phyloP scores from a whole-genome alignment of 2,329 filamentous ascomycete genomes.

The Blumeria graminis region DNA sequence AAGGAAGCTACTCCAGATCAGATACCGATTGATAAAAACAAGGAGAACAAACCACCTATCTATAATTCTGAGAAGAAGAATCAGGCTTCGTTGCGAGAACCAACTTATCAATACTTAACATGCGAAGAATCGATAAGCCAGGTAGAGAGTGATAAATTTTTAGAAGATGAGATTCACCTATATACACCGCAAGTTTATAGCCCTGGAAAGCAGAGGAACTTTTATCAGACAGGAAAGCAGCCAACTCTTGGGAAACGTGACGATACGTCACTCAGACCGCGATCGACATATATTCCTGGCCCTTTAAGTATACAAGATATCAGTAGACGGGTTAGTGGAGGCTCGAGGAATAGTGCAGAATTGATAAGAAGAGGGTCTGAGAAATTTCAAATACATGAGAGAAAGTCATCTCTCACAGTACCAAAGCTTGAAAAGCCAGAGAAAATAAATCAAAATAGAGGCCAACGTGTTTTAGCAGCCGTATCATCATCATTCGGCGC shows the following conservation, averaged over 20 bases:
- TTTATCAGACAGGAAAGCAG: slow-evolving; percentile 9
- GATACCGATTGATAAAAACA: slow-evolving; percentile 34
- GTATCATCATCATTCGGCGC: slow-evolving; percentile 33
- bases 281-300: slow-evolving; percentile 14
- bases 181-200: slow-evolving; percentile 14
- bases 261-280: slow-evolving; percentile 9
- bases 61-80: slow-evolving; percentile 18
- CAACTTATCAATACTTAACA: slow-evolving; percentile 61
- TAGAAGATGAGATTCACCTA: slow-evolving; percentile 15
- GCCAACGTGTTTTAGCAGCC: slow-evolving; percentile 34
- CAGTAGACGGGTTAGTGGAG: slow-evolving; percentile 10
- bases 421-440: slow-evolving; percentile 15
- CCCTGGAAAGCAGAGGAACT: slow-evolving; percentile 13
- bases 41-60: slow-evolving; percentile 55
- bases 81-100: slow-evolving; percentile 21
- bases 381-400: slow-evolving; percentile 10
- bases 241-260: slow-evolving; percentile 11
- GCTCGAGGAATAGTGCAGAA: slow-evolving; percentile 12
- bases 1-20: slow-evolving; percentile 26
- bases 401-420: slow-evolving; percentile 11
- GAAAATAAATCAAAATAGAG: slow-evolving; percentile 20
- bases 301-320: slow-evolving; percentile 16
- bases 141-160: slow-evolving; percentile 18
- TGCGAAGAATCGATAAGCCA: slow-evolving; percentile 16
- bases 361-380: slow-evolving; percentile 9